Evolutionary conservation across 345 rosid species (phyloP).

Genomic region (Lepidium sativum): DNA sequence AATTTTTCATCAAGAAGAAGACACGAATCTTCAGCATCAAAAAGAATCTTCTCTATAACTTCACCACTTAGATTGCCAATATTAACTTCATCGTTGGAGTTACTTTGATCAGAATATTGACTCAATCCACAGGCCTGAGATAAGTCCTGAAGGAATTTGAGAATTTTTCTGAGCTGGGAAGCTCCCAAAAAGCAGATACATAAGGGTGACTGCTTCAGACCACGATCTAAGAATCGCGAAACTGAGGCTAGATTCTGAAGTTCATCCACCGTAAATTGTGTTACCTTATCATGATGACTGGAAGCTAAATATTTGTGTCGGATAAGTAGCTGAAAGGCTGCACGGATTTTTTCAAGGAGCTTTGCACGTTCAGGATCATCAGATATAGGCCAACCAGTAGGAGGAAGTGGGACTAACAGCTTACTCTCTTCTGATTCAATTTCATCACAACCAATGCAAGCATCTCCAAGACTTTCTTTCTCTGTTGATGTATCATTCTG

Average conservation of each 20-base stretch:
- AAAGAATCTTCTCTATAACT: constrained; percentile 51
- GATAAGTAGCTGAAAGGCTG: constrained; percentile 57
- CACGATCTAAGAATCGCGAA: constrained; percentile 51
- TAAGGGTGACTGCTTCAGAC: constrained; percentile 64
- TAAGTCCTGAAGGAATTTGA: constrained; percentile 76
- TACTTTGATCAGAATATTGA: constrained; percentile 55
- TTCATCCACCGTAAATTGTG: constrained; percentile 63
- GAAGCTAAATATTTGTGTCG: constrained; percentile 64
- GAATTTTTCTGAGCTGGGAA: constrained; percentile 61
- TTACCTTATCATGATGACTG: constrained; percentile 69
- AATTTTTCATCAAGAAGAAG: constrained; percentile 52
- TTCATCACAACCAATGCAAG: constrained; percentile 32
- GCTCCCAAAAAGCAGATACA: too few species aligned
- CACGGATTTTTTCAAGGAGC: too few species aligned
- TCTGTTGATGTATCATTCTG: constrained; percentile 62
- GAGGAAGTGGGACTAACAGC: too few species aligned
- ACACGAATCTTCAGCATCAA: constrained; percentile 47
- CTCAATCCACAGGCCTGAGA: constrained; percentile 66
- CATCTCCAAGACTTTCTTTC: constrained; percentile 42
- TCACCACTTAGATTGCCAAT: constrained; percentile 24
- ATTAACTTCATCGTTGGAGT: constrained; percentile 36
- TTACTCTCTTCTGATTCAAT: constrained; percentile 34
- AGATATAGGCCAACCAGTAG: too few species aligned
- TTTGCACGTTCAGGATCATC: too few species aligned
- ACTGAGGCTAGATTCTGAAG: constrained; percentile 59